Conservation (phyloP, 768 basidiomycete genomes). For the Kwoniella pini region DNA sequence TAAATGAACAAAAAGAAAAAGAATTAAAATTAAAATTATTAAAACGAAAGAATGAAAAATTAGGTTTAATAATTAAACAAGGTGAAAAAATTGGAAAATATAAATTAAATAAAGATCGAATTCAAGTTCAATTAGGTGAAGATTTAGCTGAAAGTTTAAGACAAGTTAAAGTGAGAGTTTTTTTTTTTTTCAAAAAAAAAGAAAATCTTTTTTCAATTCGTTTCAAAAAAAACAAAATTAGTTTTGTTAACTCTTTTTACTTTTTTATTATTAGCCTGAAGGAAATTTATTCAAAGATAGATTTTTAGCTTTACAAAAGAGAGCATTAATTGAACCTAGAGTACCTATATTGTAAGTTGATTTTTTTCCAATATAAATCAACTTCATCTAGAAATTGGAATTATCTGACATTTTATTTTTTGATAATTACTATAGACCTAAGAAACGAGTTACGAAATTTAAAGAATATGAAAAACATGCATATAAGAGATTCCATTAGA, state of each 20-base stretch:
- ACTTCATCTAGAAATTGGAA: too few relatives aligned
- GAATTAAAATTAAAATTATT: conserved; percentile 58
- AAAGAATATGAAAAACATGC: conserved; percentile 56
- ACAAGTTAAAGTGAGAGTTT: conserved; percentile 68
- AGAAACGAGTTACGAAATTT: conserved; percentile 30
- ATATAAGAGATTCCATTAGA: conserved; percentile 55
- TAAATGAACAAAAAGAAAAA: conserved; percentile 55
- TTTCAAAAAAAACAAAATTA: too few relatives aligned
- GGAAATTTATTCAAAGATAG: conserved; percentile 90
- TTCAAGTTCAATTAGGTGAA: conserved; percentile 87
- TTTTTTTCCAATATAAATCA: too few relatives aligned
- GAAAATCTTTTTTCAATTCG: too few relatives aligned
- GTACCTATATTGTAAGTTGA: conserved; percentile 69
- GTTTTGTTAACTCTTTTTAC: too few relatives aligned
- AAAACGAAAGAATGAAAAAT: conserved; percentile 60
- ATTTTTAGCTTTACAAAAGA: conserved; percentile 81
- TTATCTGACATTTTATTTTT: not conserved
- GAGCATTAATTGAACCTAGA: conserved; percentile 82
- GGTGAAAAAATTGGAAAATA: conserved; percentile 77
- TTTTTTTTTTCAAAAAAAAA: not conserved
- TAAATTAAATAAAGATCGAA: conserved; percentile 65
- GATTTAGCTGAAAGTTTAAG: conserved; percentile 82
- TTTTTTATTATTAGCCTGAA: conserved; percentile 88
- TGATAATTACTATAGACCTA: conserved; percentile 33
- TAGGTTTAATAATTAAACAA: conserved; percentile 68